These are phyloP conservation scores for Tylopilus sp. DNA, from an alignment of 768 basidiomycete genomes.

Conservation along the genomic window DNA sequence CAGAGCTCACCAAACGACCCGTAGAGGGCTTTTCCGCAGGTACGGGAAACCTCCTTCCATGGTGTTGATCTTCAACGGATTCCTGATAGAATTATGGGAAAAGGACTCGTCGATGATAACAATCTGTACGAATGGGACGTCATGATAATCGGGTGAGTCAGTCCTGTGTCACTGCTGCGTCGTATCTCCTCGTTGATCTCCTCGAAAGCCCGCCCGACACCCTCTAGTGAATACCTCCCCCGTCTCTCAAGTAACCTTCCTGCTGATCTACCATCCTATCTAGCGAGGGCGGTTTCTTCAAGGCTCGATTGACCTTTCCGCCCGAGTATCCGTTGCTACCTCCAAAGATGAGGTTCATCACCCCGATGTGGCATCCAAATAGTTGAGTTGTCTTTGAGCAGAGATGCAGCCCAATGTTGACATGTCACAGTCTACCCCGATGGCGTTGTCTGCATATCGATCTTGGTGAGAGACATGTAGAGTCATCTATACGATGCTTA, in stretches of 20 bases:
- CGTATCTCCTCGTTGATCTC: conserved; percentile 15
- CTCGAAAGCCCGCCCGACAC: conserved; percentile 80
- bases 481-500: neutral
- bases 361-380: conserved; percentile 97
- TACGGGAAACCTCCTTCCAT: conserved; percentile 33
- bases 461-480: conserved; percentile 55
- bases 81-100: conserved; percentile 32
- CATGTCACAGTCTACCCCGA: conserved; percentile 75
- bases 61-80: conserved; percentile 32
- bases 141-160: conserved; percentile 82
- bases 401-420: neutral
- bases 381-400: conserved; percentile 49
- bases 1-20: conserved; percentile 87
- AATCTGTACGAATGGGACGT: conserved; percentile 98
- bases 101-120: conserved; percentile 90
- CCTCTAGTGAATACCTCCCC: conserved; percentile 63
- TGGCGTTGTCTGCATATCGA: conserved; percentile 94
- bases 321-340: conserved; percentile 86
- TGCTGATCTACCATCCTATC: conserved; percentile 3
- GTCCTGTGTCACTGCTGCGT: conserved; percentile 10
- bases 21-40: conserved; percentile 97
- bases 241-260: neutral
- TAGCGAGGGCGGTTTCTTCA: conserved; percentile 96
- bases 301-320: conserved; percentile 86
- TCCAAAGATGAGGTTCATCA: conserved; percentile 95